phyloP scores from a whole-genome alignment of 1,284 basidiomycete genomes.

The Naganishia albida region DNA sequence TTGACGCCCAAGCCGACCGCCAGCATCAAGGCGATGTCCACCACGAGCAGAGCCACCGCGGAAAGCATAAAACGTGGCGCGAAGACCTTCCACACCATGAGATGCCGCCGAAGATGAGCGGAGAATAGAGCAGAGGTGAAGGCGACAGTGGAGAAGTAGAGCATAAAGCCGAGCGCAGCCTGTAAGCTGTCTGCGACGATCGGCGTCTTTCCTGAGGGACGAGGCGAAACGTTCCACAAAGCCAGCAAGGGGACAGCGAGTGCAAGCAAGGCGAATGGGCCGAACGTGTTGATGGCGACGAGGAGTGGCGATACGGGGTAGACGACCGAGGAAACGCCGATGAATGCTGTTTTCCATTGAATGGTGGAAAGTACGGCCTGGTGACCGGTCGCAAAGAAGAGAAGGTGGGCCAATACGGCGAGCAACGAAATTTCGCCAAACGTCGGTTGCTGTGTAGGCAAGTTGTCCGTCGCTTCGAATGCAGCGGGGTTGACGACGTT shows the following conservation, averaged over 20 bases:
- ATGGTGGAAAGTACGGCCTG: conserved; percentile 85
- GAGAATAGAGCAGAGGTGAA: conserved; percentile 73
- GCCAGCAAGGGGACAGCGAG: conserved; percentile 72
- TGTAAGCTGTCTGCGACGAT: conserved; percentile 55
- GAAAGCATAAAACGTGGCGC: conserved; percentile 89
- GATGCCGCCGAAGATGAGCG: conserved; percentile 76
- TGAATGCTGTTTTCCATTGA: conserved; percentile 94
- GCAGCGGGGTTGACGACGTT: conserved; percentile 39
- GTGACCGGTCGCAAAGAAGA: conserved; percentile 88
- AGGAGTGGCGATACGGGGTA: conserved; percentile 77
- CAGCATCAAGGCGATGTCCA: conserved; percentile 55
- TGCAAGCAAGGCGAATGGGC: conserved; percentile 66
- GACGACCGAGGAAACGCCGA: conserved; percentile 66
- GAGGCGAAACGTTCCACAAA: conserved; percentile 83
- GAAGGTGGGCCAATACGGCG: conserved; percentile 70
- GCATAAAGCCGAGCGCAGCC: conserved; percentile 64
- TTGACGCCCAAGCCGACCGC: conserved; percentile 50
- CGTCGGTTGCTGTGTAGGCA: conserved; percentile 50
- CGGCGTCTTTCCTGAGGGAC: conserved; percentile 46
- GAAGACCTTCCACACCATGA: conserved; percentile 99
- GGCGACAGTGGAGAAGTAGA: conserved; percentile 70
- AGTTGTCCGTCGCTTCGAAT: conserved; percentile 58
- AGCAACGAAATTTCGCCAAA: conserved; percentile 73
- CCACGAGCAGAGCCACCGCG: conserved; percentile 56
- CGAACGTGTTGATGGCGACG: conserved; percentile 79